Evolutionary conservation across 192 early-diverging fungal species (phyloP), one percentile per base, ranked within the genome.

Genomic region (Linnemannia hyalina): DNA sequence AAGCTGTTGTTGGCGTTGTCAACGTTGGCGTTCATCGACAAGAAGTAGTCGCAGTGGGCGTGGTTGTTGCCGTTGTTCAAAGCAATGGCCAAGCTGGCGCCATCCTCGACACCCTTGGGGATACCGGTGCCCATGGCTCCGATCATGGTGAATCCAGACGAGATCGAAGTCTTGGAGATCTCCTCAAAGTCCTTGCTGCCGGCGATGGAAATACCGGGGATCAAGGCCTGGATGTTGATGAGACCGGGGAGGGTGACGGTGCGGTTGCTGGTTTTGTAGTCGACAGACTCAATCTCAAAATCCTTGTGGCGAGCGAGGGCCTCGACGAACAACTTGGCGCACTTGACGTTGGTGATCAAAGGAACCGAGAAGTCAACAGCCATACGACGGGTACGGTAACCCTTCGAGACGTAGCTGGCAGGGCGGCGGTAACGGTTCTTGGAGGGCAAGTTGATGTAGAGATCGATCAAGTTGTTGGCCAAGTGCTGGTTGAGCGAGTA

Each of bases 371-470:
- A 97, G 89, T 99, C 98, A 40, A 99, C 96, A 44, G 98, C 98
- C 97, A 99, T 97, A 85, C 98, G 94, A 75, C 98, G 95, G 76
- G 95, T 96, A 80, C 93, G 93, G 91, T 99, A 99, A 46, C 98
- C 98, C 81, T 95, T 95, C 76, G 94, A 95, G 88, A 98, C 96
- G 88, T 99, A 99, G 80, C 93, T 95, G 40, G 98, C 97, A 65
- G 97, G 98, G 65, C 98, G 95, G 73, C 98, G 96, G 95, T 95
- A 99, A 70, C 94, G 90, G 92, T 99, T 99, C 86, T 96, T 97
- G 57, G 98, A 99, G 44, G 98, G 98, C 91, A 99, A 91, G 87
- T 99, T 99, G 92, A 99, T 96, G 92, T 99, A 99, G 82, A 99
- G 90, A 88, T 99, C 98, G 75, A 99, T 99, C 88, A 97, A 89